phyloP scores from a whole-genome alignment of 2,329 filamentous ascomycete genomes.

The Sarocladiaceae sp. region DNA sequence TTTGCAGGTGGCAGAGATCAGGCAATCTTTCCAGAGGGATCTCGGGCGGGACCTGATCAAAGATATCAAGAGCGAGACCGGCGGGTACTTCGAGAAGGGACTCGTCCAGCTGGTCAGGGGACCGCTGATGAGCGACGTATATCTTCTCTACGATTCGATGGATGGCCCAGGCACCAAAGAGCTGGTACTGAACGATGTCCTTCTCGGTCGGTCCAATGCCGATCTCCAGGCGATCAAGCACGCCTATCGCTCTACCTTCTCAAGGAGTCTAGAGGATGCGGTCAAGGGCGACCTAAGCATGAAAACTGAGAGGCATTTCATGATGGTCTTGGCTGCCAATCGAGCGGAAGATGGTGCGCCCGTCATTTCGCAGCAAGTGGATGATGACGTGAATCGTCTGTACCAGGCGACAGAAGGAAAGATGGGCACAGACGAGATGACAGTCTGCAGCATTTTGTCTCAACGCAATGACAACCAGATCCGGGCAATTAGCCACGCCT shows the following conservation, averaged over 20 bases:
- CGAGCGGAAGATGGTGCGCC: constrained; percentile 73
- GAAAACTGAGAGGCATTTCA: constrained; percentile 81
- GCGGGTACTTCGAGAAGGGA: constrained; percentile 66
- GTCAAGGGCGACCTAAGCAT: constrained; percentile 74
- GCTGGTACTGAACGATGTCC: constrained; percentile 73
- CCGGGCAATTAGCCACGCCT: constrained; percentile 70
- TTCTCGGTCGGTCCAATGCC: constrained; percentile 77
- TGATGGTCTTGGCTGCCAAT: constrained; percentile 69
- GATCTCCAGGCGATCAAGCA: constrained; percentile 82
- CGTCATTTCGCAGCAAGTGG: constrained; percentile 64
- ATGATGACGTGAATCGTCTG: constrained; percentile 68
- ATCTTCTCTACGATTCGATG: constrained; percentile 65
- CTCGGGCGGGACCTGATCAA: constrained; percentile 63
- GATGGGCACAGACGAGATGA: constrained; percentile 65
- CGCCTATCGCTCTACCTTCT: constrained; percentile 64
- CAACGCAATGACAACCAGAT: constrained; percentile 76
- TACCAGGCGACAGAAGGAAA: constrained; percentile 72
- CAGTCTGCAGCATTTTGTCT: constrained; percentile 73
- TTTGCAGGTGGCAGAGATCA: constrained; percentile 65
- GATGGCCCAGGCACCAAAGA: constrained; percentile 83
- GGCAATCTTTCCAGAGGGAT: constrained; percentile 57
- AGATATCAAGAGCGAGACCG: constrained; percentile 73
- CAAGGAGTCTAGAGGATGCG: constrained; percentile 60
- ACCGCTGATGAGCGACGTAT: constrained; percentile 70
- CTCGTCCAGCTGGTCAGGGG: constrained; percentile 71